These are phyloP conservation scores for Flammula alnicola DNA, from an alignment of 1,284 basidiomycete genomes.

Conservation along the genomic window DNA sequence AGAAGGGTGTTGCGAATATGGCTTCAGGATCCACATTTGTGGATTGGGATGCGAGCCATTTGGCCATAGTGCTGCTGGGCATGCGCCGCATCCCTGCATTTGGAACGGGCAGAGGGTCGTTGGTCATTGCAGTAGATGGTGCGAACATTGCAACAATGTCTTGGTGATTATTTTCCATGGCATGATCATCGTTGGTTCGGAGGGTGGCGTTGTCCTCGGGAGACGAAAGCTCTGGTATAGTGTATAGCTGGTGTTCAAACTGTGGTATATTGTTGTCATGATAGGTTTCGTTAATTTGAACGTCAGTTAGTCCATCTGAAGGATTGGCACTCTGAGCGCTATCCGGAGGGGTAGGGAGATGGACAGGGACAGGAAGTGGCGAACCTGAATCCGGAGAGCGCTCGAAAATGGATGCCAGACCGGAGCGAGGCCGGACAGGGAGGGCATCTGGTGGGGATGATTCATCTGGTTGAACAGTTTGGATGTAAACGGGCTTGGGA, in stretches of 20 bases:
- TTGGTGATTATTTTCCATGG: slow-evolving; percentile 1
- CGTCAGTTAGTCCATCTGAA: slow-evolving; percentile 27
- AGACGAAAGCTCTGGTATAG: slow-evolving; percentile 38
- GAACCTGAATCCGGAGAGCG: slow-evolving; percentile 28
- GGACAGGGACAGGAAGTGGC: slow-evolving; percentile 28
- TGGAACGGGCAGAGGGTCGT: slow-evolving; percentile 24
- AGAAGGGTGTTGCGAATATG: slow-evolving; percentile 26
- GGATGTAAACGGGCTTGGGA: slow-evolving; percentile 27
- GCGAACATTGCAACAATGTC: slow-evolving; percentile 5
- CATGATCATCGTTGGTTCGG: slow-evolving; percentile 11
- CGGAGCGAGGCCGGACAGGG: slow-evolving; percentile 33
- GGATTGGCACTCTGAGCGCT: slow-evolving; percentile 29
- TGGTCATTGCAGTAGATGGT: slow-evolving; percentile 6
- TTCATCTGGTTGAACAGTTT: slow-evolving; percentile 17
- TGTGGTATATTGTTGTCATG: slow-evolving; percentile 20
- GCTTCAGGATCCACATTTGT: slow-evolving; percentile 15
- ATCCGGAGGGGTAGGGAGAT: slow-evolving; percentile 39
- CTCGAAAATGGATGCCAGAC: slow-evolving; percentile 31
- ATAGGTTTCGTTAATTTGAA: slow-evolving; percentile 18
- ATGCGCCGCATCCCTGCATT: slow-evolving; percentile 21
- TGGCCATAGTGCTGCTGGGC: slow-evolving; percentile 12
- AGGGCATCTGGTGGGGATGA: slow-evolving; percentile 22
- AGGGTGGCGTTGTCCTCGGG: slow-evolving; percentile 29
- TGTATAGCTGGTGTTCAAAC: slow-evolving; percentile 35
- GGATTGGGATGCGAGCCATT: slow-evolving; percentile 23